Evolutionary conservation across 2,329 filamentous ascomycete species (phyloP), one percentile per base, ranked within the genome.

Genomic region (Xylaria sp.): DNA sequence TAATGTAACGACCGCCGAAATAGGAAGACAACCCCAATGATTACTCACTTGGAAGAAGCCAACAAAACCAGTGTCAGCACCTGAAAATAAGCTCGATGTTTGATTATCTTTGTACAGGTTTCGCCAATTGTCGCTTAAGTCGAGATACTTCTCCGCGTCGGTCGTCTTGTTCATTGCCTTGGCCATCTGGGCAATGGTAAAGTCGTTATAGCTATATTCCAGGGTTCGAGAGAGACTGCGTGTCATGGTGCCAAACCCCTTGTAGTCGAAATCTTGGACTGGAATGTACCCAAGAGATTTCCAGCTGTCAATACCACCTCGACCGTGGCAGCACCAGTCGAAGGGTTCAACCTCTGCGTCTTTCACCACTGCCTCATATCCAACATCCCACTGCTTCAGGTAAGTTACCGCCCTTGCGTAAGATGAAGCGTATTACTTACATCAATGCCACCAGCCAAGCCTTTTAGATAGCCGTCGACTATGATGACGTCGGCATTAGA

Each of bases 141-240:
- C 74, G 0, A 84, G 71, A 63, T 92, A 92, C 70, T 84, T 88
- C 53, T 84, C 79, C 23, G 81, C 78, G 51, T 90, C 89, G 0
- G 72, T 76, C 2, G 78, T 78, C 12, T 84, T 80, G 1, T 84
- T 85, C 40, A 91, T 73, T 0, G 77, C 79, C 9, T 80, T 79
- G 0, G 89, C 89, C 59, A 92, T 84, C 49, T 86, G 79, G 0
- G 87, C 80, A 58, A 91, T 87, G 66, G 85, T 87, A 69, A 87
- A 94, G 76, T 93, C 91, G 66, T 93, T 87, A 75, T 93, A 93
- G 6, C 88, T 86, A 72, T 94, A 94, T 73, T 93, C 91, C 0
- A 93, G 83, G 0, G 90, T 92, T 7, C 91, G 82, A 1, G 88
- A 92, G 25, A 93, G 84, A 65, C 84, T 89, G 6, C 91, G 82